Conservation (phyloP, 495 filamentous ascomycete genomes). For the Podospora didyma region DNA sequence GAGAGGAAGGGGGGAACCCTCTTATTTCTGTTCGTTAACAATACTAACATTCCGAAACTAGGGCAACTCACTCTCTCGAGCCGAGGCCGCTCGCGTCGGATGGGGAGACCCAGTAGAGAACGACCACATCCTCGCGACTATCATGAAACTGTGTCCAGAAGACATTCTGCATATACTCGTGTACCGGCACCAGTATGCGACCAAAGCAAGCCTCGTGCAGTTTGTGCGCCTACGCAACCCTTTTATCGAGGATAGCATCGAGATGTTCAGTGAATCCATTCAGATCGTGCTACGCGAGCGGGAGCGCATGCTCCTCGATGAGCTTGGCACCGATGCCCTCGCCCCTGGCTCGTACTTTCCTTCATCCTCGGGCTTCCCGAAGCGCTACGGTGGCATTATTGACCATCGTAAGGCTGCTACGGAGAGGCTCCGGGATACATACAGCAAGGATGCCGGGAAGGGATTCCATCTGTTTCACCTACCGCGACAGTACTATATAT, state of each 20-base stretch:
- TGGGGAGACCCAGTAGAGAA: slow-evolving; percentile 30
- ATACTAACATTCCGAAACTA: too few relatives aligned
- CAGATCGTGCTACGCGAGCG: background rate
- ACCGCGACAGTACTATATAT: background rate
- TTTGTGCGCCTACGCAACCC: slow-evolving; percentile 18
- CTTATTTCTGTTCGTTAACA: too few relatives aligned
- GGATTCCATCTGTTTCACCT: background rate
- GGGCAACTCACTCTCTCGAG: slow-evolving; percentile 9
- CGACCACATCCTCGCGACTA: slow-evolving; percentile 25
- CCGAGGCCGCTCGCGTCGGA: slow-evolving; percentile 28
- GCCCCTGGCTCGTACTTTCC: slow-evolving; percentile 2
- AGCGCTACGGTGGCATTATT: slow-evolving; percentile 13
- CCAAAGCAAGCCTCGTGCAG: slow-evolving; percentile 20
- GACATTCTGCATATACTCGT: slow-evolving; percentile 32
- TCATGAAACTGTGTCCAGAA: slow-evolving; percentile 36
- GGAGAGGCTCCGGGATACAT: slow-evolving; percentile 9
- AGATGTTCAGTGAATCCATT: slow-evolving; percentile 9
- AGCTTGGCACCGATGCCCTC: background rate
- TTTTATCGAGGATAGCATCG: slow-evolving; percentile 19
- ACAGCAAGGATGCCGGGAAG: slow-evolving; percentile 12
- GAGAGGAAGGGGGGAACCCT: too few relatives aligned
- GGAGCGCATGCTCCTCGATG: background rate
- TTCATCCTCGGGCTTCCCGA: slow-evolving; percentile 1
- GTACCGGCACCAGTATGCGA: slow-evolving; percentile 25
- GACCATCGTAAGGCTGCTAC: slow-evolving; percentile 7